Evolutionary conservation across 441 rosid genomes (phyloP), one percentile per base, ranked within the genome.

Genomic region (Croton setiger): DNA sequence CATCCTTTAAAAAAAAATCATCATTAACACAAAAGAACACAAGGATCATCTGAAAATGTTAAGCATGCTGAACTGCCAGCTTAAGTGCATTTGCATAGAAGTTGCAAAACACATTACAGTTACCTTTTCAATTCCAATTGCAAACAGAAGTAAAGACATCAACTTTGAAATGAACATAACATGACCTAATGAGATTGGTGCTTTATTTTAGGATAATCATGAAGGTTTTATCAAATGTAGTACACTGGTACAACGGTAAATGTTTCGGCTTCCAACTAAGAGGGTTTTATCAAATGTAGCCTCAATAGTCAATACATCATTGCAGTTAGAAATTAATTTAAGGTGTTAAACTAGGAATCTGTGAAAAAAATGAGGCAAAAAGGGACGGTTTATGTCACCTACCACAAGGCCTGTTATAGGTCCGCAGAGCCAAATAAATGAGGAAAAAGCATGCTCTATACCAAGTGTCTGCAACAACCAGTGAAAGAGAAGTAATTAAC

Each of bases 351-450:
- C 7, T 37, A 62, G 33, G 12, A 44, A 21, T 20, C 4, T 10
- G 23, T 13, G 4, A 23, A 54, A 35, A 33, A 18, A 27, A 33
- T 14, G 12, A 47, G 27, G 21, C 11, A 1, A 10, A 39, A 17
- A 48, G 6, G n/a, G 52, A 48, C 14, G 52, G n/a, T 48, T 17
- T 6, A 51, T 23, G 70, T 71, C 72, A 83, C 90, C 65, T 92
- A 92, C 99, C 97, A 88, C 97, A 72, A 94, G 97, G 69, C 97
- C 99, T 62, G 99, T 88, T 66, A 94, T 88, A 2, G 97, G 99
- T 65, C 99, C 98, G 51, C 99, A 94, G 4, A 94, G 94, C 98
- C 98, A 90, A 77, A 94, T 94, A 74, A 90, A 94, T 5, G 98
- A 94, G 68, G 98, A 91, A 82, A 94, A 94, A 15, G 97, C 96